phyloP scores from a whole-genome alignment of 306 rosid species.

The Rubus parviflorus region DNA sequence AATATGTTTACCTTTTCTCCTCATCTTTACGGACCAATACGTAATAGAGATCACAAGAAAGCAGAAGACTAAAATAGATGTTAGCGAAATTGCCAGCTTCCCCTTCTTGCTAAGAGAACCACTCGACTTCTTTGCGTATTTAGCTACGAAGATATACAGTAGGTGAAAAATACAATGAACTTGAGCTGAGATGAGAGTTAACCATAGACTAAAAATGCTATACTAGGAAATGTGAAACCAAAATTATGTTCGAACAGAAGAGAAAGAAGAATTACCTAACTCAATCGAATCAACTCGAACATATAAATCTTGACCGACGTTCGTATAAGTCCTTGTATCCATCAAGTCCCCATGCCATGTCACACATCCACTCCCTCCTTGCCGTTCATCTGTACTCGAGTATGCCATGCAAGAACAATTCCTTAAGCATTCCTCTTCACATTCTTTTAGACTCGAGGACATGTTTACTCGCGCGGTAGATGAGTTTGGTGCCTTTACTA shows the following conservation, averaged over 20 bases:
- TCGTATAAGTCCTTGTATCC: slow-evolving; percentile 38
- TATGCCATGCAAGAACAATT: slow-evolving; percentile 62
- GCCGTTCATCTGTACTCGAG: slow-evolving; percentile 37
- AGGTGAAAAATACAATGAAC: not conserved
- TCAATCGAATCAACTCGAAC: slow-evolving; percentile 48
- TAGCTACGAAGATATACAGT: slow-evolving; percentile 13
- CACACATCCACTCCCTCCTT: slow-evolving; percentile 46
- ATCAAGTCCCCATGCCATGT: slow-evolving; percentile 52
- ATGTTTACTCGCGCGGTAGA: slow-evolving; percentile 24
- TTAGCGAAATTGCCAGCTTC: slow-evolving; percentile 15
- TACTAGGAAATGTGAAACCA: not conserved
- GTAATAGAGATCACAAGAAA: not conserved
- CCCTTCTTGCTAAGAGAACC: slow-evolving; percentile 1
- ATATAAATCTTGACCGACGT: slow-evolving; percentile 46
- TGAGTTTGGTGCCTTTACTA: slow-evolving; percentile 48
- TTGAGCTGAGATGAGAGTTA: not conserved
- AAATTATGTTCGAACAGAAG: not conserved
- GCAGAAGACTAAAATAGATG: not conserved
- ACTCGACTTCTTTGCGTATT: slow-evolving; percentile 21
- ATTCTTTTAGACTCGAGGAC: slow-evolving; percentile 31
- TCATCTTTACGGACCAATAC: slow-evolving; percentile 1
- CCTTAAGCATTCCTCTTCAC: slow-evolving; percentile 42
- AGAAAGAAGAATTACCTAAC: slow-evolving; percentile 12
- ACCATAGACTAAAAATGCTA: not conserved
- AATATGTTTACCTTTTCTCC: slow-evolving; percentile 23